Conservation (phyloP, 345 rosid genomes). For the Eucalyptus virginea region DNA sequence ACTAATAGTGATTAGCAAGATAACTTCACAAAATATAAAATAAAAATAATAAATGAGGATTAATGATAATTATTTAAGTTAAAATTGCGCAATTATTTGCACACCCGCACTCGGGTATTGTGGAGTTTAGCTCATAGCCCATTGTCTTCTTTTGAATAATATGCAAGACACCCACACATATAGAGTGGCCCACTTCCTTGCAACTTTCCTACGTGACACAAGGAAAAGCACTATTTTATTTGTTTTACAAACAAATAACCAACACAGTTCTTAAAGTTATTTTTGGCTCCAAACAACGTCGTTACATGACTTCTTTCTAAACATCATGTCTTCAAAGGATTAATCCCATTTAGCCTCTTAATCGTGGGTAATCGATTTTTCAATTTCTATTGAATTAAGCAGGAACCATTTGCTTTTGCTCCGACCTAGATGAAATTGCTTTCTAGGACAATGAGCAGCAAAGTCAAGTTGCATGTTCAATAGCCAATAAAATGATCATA, state of each 20-base stretch:
- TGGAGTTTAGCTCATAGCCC: no score
- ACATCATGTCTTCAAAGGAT: neutral
- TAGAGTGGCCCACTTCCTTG: no score
- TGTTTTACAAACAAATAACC: no score
- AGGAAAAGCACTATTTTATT: no score
- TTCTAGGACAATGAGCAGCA: neutral
- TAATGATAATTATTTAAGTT: no score
- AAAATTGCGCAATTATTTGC: no score
- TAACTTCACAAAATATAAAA: no score
- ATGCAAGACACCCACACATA: no score
- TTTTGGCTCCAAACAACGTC: neutral
- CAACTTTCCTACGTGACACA: no score
- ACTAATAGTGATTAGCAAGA: no score
- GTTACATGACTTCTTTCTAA: neutral
- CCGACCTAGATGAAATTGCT: neutral
- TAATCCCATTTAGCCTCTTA: neutral
- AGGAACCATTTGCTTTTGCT: neutral
- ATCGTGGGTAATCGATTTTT: neutral
- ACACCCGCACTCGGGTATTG: fast-evolving
- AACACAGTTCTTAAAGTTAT: neutral
- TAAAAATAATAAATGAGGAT: no score
- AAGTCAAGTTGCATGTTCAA: neutral
- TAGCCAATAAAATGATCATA: neutral
- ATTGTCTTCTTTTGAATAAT: no score
- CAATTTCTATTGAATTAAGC: neutral